Conservation (phyloP, 1,139 yeast genomes). For the Candida sp. region DNA sequence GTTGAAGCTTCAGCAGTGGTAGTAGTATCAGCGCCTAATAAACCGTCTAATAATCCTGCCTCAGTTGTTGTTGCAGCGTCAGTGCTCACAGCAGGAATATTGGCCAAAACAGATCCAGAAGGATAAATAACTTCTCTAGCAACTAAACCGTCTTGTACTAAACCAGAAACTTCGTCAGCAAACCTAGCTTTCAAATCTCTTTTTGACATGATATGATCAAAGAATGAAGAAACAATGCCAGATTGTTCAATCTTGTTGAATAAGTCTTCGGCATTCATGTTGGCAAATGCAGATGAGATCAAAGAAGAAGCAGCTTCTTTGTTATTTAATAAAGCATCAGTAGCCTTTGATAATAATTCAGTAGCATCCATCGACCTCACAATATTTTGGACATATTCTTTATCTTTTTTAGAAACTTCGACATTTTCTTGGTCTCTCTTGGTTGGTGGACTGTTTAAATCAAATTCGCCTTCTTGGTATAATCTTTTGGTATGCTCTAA, state of each 20-base stretch:
- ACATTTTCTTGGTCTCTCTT: conserved; percentile 3
- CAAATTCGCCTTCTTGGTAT: conserved; percentile 11
- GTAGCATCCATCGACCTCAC: conserved; percentile 20
- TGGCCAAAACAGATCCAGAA: conserved; percentile 4
- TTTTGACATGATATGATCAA: conserved; percentile 14
- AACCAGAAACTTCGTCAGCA: conserved; percentile 10
- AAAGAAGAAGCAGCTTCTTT: conserved; percentile 18
- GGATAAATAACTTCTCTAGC: conserved; percentile 8
- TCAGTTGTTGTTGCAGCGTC: conserved; percentile 9
- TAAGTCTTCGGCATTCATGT: conserved; percentile 18
- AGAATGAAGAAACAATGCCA: conserved; percentile 18
- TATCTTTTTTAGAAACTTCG: conserved; percentile 17
- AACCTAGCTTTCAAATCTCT: conserved; percentile 13
- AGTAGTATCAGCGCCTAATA: conserved; percentile 7
- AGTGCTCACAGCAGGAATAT: conserved; percentile 7
- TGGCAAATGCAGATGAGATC: conserved; percentile 15
- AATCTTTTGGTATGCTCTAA: conserved; percentile 16
- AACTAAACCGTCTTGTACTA: conserved; percentile 14
- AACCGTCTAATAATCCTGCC: conserved; percentile 9
- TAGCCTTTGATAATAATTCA: conserved; percentile 18
- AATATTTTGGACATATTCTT: conserved; percentile 16
- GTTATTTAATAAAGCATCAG: conserved; percentile 19
- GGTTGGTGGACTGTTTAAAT: conserved; percentile 6
- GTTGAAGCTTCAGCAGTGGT: conserved; percentile 3
- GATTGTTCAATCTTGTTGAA: conserved; percentile 22